A percentile compares a stretch with the other conserved stretches of the same genome.
Conservation (phyloP, 257 asterid genomes). For the Solanum rostratum region DNA sequence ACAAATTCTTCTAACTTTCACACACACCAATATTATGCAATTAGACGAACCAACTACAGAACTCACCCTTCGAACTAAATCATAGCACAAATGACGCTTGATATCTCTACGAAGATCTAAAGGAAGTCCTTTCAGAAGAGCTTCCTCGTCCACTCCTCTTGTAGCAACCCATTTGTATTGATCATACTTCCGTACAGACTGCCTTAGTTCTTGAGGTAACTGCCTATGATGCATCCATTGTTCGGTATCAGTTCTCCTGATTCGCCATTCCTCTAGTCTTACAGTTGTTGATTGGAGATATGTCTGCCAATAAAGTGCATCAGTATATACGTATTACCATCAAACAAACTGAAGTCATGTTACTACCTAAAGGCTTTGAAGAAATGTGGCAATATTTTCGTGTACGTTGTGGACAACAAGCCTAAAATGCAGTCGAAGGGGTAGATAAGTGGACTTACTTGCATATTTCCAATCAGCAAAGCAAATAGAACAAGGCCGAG, state of each 20-base stretch:
- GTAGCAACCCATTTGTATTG: constrained; percentile 94
- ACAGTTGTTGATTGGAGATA: constrained; percentile 92
- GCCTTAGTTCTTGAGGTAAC: constrained; percentile 77
- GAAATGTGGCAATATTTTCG: background rate
- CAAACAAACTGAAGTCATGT: background rate
- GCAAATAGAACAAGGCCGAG: constrained; percentile 88
- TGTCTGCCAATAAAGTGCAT: constrained; percentile 39
- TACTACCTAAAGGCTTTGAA: background rate
- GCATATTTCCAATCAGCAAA: constrained; percentile 93
- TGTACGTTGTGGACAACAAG: background rate
- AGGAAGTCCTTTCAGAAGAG: constrained; percentile 72
- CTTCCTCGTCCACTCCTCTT: constrained; percentile 89
- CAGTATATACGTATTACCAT: background rate
- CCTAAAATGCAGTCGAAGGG: background rate
- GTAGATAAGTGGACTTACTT: constrained; percentile 31
- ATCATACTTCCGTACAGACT: constrained; percentile 80
- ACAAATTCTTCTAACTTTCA: background rate
- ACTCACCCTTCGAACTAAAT: constrained; percentile 82
- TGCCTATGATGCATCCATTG: constrained; percentile 99
- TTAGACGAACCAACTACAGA: background rate
- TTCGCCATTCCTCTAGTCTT: constrained; percentile 92
- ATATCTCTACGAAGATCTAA: constrained; percentile 88
- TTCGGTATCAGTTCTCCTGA: constrained; percentile 78
- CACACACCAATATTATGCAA: background rate
- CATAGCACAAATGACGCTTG: constrained; percentile 93